Conservation (phyloP, 768 basidiomycete species). For the Atractiella rhizophila region DNA sequence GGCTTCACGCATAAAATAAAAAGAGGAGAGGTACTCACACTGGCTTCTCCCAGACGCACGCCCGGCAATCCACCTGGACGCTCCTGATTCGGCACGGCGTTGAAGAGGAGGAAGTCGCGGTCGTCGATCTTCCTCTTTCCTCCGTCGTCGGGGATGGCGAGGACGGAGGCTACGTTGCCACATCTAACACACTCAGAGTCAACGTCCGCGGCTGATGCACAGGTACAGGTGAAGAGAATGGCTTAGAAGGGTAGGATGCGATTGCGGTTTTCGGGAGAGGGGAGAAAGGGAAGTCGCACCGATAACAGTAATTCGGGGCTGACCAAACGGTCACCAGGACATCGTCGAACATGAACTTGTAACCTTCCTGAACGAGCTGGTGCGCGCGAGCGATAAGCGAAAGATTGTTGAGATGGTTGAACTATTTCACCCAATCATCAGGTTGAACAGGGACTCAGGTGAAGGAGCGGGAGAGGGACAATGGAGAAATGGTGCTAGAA, state of each 20-base stretch:
- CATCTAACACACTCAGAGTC: conserved; percentile 25
- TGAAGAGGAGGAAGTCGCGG: conserved; percentile 2
- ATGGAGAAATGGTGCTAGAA: background rate
- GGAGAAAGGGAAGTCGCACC: too few species aligned
- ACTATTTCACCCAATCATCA: conserved; percentile 26
- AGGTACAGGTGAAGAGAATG: background rate
- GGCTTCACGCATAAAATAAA: too few species aligned
- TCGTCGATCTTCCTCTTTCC: conserved; percentile 23
- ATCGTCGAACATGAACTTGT: conserved; percentile 21
- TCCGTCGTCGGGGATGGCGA: conserved; percentile 66
- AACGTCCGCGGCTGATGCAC: background rate
- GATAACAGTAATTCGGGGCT: conserved; percentile 59
- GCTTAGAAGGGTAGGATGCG: background rate
- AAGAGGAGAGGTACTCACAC: too few species aligned
- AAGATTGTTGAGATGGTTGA: conserved; percentile 76
- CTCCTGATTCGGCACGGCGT: conserved; percentile 9
- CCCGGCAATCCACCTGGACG: too few species aligned
- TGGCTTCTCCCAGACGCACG: too few species aligned
- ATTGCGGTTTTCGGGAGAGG: background rate
- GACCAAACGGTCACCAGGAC: conserved; percentile 68
- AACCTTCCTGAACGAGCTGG: conserved; percentile 86
- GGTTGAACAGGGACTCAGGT: background rate
- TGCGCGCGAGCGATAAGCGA: conserved; percentile 79
- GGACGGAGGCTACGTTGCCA: conserved; percentile 73
- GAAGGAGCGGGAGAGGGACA: background rate